A percentile compares a stretch with the other conserved stretches of the same genome.
phyloP scores from a whole-genome alignment of 2,329 filamentous ascomycete species.

The Exophiala lecanii-corni region DNA sequence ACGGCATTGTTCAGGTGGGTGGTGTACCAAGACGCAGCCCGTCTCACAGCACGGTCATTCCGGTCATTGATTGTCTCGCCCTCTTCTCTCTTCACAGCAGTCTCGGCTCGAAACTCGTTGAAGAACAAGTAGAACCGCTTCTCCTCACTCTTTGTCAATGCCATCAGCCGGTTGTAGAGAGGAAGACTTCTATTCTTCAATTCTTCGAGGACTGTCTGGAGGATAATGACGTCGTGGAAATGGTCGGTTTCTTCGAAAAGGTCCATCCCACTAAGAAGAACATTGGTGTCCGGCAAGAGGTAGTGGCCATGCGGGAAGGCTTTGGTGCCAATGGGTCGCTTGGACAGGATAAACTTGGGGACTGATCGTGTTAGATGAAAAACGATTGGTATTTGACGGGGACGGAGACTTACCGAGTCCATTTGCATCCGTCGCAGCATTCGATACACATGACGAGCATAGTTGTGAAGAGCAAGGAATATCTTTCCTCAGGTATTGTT shows the following conservation, averaged over 20 bases:
- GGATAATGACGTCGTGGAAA: constrained; percentile 93
- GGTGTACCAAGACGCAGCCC: constrained; percentile 83
- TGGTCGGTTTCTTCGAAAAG: constrained; percentile 86
- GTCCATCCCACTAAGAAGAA: constrained; percentile 92
- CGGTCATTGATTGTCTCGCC: constrained; percentile 93
- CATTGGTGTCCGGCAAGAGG: constrained; percentile 92
- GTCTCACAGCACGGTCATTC: constrained; percentile 86
- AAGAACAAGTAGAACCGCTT: constrained; percentile 99
- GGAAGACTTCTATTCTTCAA: constrained; percentile 89
- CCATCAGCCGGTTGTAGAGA: constrained; percentile 87
- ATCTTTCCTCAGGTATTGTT: constrained; percentile 92
- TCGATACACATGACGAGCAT: constrained; percentile 69
- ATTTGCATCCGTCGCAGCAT: constrained; percentile 72
- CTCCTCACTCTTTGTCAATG: constrained; percentile 88
- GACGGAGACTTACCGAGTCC: constrained; percentile 59
- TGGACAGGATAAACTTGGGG: constrained; percentile 80
- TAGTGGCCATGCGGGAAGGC: constrained; percentile 85
- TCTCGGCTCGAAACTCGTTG: constrained; percentile 95
- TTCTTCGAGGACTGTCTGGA: constrained; percentile 95
- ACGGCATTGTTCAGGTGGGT: constrained; percentile 66
- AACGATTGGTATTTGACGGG: constrained; percentile 17
- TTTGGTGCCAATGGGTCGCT: constrained; percentile 78
- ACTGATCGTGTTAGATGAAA: constrained; percentile 47
- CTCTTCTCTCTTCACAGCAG: constrained; percentile 67
- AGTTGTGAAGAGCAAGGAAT: constrained; percentile 94